Conservation (phyloP, 2,329 filamentous ascomycete species). For the Nothomitra cinnamomea region DNA sequence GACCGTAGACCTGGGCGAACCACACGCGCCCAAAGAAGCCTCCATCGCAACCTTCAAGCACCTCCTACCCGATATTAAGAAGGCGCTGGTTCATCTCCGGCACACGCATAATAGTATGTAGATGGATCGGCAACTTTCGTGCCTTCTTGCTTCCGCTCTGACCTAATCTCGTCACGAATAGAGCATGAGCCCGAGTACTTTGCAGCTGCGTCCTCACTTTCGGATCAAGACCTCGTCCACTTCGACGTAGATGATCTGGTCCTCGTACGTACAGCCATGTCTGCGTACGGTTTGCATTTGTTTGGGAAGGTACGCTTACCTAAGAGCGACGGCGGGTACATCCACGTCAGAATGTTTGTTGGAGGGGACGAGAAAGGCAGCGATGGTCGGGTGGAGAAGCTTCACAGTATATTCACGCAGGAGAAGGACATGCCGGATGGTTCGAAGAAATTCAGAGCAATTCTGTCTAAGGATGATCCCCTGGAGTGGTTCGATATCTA, state of each 20-base stretch:
- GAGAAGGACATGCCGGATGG: conserved; percentile 27
- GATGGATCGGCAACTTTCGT: neutral
- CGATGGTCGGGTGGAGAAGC: conserved; percentile 22
- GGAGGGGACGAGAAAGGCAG: conserved; percentile 15
- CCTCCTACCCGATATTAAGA: conserved; percentile 34
- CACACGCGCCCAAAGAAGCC: conserved; percentile 33
- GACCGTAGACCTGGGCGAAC: conserved; percentile 32
- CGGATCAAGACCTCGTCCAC: neutral
- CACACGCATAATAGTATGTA: conserved; percentile 28
- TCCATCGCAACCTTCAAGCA: conserved; percentile 33
- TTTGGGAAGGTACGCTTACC: conserved; percentile 31
- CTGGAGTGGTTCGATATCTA: conserved; percentile 39
- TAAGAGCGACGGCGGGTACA: neutral
- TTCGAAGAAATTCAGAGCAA: conserved; percentile 27
- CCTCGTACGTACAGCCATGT: conserved; percentile 27
- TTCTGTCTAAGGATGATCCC: conserved; percentile 29
- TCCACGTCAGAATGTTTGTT: conserved; percentile 18
- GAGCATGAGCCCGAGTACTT: conserved; percentile 40
- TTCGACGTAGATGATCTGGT: conserved; percentile 26
- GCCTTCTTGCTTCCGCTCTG: conserved; percentile 4
- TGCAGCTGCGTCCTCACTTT: conserved; percentile 26
- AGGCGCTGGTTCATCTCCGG: conserved; percentile 31
- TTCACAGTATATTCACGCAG: conserved; percentile 33
- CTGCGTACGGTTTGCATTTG: conserved; percentile 32
- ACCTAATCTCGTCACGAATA: conserved; percentile 10